Percentiles rank a stretch among this genome's conserved stretches.
phyloP scores from a whole-genome alignment of 768 basidiomycete species.

The Lentinula boryana region DNA sequence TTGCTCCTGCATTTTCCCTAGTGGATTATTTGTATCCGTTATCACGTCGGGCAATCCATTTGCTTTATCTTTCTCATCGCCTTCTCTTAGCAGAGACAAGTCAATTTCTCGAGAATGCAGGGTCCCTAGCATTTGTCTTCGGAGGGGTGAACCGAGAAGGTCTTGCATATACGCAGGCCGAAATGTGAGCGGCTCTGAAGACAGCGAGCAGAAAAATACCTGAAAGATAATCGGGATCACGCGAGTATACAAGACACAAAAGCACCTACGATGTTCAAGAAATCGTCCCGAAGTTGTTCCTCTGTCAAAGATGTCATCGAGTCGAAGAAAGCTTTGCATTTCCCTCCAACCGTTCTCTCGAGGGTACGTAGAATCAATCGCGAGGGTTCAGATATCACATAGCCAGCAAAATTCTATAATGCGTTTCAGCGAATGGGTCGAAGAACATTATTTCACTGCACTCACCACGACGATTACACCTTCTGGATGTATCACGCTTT shows the following conservation, averaged over 20 bases:
- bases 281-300: slow-evolving; percentile 42
- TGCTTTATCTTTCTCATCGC: slow-evolving; percentile 28
- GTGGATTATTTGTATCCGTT: slow-evolving; percentile 54
- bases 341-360: slow-evolving; percentile 54
- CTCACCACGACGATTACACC: slow-evolving; percentile 80
- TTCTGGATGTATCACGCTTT: slow-evolving; percentile 52
- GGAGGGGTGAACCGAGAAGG: slow-evolving; percentile 64
- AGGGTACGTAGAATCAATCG: slow-evolving; percentile 68
- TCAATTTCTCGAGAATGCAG: slow-evolving; percentile 52
- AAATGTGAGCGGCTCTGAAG: slow-evolving; percentile 49
- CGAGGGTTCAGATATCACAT: slow-evolving; percentile 52
- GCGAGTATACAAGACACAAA: neutral
- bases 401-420: slow-evolving; percentile 79
- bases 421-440: neutral
- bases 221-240: slow-evolving; percentile 19
- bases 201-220: slow-evolving; percentile 81
- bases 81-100: slow-evolving; percentile 31
- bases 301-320: slow-evolving; percentile 35
- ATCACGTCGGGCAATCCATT: slow-evolving; percentile 60
- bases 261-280: slow-evolving; percentile 67
- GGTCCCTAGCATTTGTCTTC: slow-evolving; percentile 50
- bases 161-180: slow-evolving; percentile 48
- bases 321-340: slow-evolving; percentile 83
- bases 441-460: slow-evolving; percentile 6
- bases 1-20: slow-evolving; percentile 60